Base-by-base conservation (phyloP, 1,284 basidiomycete genomes). In the Phylloporus sp. region DNA sequence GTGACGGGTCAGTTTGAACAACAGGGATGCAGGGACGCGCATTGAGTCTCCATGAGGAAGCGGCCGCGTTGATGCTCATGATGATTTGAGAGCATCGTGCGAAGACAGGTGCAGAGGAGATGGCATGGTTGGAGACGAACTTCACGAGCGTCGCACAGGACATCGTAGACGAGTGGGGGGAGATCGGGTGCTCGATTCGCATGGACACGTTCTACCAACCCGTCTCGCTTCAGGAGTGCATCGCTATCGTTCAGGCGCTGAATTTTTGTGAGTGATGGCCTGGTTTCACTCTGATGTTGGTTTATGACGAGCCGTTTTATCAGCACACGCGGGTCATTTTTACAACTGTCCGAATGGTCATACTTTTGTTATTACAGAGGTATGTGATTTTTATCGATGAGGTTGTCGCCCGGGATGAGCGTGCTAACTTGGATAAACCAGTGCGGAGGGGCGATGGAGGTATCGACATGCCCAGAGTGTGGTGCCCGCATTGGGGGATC, bases 291-390 rank as follows among this genome's bases (percentile, higher is more conserved):
- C 34, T 17, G 2, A 4, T 47, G 5, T 47, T 26, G 46, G 22
- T 15, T 47, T 22, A 47, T 28, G 46, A 26, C 8, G 2, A 47
- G 4, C 70, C 12, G 17, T 6, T 6, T 1, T 20, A 17, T 18
- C 65, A 82, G 80, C 72, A 1, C 75, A 79, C 24, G 72, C 75
- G 2, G 83, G 82, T 3, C 84, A 85, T 61, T 84, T 77, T 58
- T 81, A 80, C 61, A 78, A 76, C 61, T 81, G 85, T 70, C 74
- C 75, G 10, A 81, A 84, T 52, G 84, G 85, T 1, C 85, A 87
- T 66, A 73, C 74, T 0, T 87, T 81, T 61, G 78, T 80, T 8
- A 86, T 86, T 44, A 71, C 67, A 6, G 79, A 85, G 61, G 80
- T 82, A 42, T 55, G 76, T n/a, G n/a, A n/a, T n/a, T n/a, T n/a